A percentile compares a stretch with the other conserved stretches of the same genome.
These are phyloP conservation scores for Orychophragmus violaceus DNA, from an alignment of 345 rosid species.

Conservation along the genomic window DNA sequence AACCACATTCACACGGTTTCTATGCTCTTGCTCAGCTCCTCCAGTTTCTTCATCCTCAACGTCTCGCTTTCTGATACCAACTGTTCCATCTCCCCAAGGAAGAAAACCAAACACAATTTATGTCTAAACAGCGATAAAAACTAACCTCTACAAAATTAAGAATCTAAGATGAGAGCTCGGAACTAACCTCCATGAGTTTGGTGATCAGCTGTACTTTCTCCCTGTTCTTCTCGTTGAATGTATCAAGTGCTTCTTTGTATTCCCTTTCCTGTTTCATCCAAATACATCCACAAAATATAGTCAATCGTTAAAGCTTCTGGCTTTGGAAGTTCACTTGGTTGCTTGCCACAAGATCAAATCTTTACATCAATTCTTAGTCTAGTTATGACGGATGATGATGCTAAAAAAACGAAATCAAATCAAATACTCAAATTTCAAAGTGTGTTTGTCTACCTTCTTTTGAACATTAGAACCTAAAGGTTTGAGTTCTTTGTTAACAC, in stretches of 20 bases:
- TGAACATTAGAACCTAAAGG: constrained; percentile 79
- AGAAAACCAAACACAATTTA: constrained; percentile 32
- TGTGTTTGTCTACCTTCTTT: constrained; percentile 56
- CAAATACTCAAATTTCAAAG: neutral
- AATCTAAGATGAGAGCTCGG: neutral
- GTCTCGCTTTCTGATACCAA: constrained; percentile 79
- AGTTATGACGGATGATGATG: neutral
- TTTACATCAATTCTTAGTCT: neutral
- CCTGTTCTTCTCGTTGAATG: constrained; percentile 71
- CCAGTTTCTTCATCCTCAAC: constrained; percentile 76
- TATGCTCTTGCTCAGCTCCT: constrained; percentile 79
- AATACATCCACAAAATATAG: too few species aligned
- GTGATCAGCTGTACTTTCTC: constrained; percentile 78
- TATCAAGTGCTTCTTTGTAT: constrained; percentile 72
- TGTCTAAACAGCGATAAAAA: constrained; percentile 15
- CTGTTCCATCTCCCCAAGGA: constrained; percentile 49
- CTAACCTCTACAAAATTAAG: neutral
- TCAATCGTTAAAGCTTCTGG: neutral
- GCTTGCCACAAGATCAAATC: neutral
- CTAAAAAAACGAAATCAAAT: neutral
- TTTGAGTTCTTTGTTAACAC: constrained; percentile 88
- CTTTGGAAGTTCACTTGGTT: neutral
- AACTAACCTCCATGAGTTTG: constrained; percentile 70
- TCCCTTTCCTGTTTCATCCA: constrained; percentile 55
- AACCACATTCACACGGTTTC: constrained; percentile 31